These are phyloP conservation scores for Apiospora saccharicola DNA, from an alignment of 2,329 filamentous ascomycete species.

Conservation along the genomic window DNA sequence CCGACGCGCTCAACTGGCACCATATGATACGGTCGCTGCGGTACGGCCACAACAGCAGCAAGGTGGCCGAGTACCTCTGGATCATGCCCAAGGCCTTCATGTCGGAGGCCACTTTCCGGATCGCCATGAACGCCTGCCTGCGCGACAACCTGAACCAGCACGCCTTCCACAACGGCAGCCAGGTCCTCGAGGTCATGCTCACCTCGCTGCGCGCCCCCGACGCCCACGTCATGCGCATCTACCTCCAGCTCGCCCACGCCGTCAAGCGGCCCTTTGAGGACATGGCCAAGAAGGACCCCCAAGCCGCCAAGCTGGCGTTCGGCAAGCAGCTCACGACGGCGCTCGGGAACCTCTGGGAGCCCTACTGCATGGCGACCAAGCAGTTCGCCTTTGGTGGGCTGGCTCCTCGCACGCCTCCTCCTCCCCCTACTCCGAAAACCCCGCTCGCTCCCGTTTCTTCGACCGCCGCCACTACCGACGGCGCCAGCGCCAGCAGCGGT, in stretches of 20 bases:
- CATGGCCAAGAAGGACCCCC: slow-evolving; percentile 41
- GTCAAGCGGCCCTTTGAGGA: slow-evolving; percentile 51
- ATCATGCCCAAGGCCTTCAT: slow-evolving; percentile 57
- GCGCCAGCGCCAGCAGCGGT: not conserved
- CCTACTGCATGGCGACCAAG: slow-evolving; percentile 47
- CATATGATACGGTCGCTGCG: slow-evolving; percentile 73
- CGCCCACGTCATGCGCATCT: slow-evolving; percentile 57
- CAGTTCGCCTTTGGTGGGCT: slow-evolving; percentile 27
- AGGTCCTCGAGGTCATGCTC: slow-evolving; percentile 71
- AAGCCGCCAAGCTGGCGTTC: slow-evolving; percentile 51
- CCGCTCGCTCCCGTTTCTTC: not conserved
- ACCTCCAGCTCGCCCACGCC: slow-evolving; percentile 62
- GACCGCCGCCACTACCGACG: not conserved
- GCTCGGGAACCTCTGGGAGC: slow-evolving; percentile 58
- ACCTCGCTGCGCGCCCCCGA: slow-evolving; percentile 55
- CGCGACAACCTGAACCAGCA: slow-evolving; percentile 80
- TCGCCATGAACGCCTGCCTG: slow-evolving; percentile 77
- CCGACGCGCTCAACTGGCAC: slow-evolving; percentile 76
- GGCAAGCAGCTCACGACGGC: slow-evolving; percentile 59
- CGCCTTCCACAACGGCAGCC: slow-evolving; percentile 69
- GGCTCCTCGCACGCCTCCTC: not conserved
- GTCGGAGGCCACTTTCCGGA: slow-evolving; percentile 65
- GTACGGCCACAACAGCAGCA: slow-evolving; percentile 68
- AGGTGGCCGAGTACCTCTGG: slow-evolving; percentile 65
- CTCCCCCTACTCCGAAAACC: not conserved